These are phyloP conservation scores for Amphirosellinia nigrospora DNA, from an alignment of 495 filamentous ascomycete species.

Conservation along the genomic window DNA sequence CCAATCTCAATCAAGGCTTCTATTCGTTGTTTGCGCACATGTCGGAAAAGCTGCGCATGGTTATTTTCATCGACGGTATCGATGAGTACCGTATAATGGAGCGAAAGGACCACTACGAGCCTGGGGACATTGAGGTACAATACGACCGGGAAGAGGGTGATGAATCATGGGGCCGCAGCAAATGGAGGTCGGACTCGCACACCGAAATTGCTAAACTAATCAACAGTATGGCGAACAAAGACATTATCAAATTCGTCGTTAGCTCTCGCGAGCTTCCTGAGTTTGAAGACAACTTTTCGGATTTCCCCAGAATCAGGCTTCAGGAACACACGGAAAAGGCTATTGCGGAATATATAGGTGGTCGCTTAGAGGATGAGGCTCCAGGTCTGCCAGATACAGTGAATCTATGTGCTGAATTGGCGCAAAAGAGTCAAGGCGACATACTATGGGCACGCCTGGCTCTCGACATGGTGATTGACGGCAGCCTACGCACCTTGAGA, in stretches of 20 bases:
- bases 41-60: constrained; percentile 34
- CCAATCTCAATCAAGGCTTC: constrained; percentile 39
- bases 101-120: constrained; percentile 40
- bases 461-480: constrained; percentile 41
- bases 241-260: constrained; percentile 36
- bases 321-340: constrained; percentile 40
- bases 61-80: constrained; percentile 41
- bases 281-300: constrained; percentile 36
- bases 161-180: constrained; percentile 41
- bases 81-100: constrained; percentile 44
- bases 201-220: constrained; percentile 36
- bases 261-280: constrained; percentile 37
- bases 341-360: constrained; percentile 40
- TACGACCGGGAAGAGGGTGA: constrained; percentile 36
- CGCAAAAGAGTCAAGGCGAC: constrained; percentile 38
- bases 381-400: constrained; percentile 37
- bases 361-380: constrained; percentile 40
- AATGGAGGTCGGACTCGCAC: constrained; percentile 38
- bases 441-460: constrained; percentile 43
- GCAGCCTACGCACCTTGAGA: constrained; percentile 35
- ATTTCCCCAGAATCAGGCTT: constrained; percentile 34
- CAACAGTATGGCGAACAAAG: constrained; percentile 35
- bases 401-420: constrained; percentile 38
- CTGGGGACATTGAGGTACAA: constrained; percentile 33
- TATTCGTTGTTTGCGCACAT: constrained; percentile 40